A percentile compares a stretch with the other conserved stretches of the same genome.
Evolutionary conservation across 2,329 filamentous ascomycete species (phyloP).

Genomic region (Epichloe aotearoae): DNA sequence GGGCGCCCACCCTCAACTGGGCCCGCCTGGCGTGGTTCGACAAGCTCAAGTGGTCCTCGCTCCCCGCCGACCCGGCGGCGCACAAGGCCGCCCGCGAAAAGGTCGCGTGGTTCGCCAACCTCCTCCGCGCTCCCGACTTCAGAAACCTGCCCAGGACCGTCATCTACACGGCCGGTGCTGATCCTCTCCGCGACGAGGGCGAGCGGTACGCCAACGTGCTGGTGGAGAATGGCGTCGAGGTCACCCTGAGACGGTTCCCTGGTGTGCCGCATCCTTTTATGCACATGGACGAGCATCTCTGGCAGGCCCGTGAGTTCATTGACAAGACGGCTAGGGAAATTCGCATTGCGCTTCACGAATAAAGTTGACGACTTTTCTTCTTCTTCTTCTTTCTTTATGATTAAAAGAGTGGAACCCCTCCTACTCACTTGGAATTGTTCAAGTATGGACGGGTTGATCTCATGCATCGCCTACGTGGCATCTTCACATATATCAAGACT

Average conservation of each 20-base stretch:
- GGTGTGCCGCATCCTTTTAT: conserved; percentile 37
- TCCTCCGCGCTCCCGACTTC: conserved; percentile 23
- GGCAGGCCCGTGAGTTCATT: conserved; percentile 23
- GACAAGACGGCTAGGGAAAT: conserved; percentile 19
- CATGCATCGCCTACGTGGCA: too few relatives aligned
- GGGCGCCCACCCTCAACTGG: conserved; percentile 31
- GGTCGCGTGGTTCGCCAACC: conserved; percentile 17
- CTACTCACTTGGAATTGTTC: too few relatives aligned
- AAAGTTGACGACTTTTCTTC: neutral
- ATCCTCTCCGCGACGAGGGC: conserved; percentile 34
- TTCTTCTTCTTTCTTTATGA: too few relatives aligned
- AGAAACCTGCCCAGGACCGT: conserved; percentile 22
- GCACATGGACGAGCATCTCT: conserved; percentile 30
- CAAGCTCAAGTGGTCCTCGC: conserved; percentile 18
- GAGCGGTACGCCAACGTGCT: conserved; percentile 31
- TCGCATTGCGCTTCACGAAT: conserved; percentile 14
- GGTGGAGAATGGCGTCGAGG: conserved; percentile 29
- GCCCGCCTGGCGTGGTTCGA: conserved; percentile 28
- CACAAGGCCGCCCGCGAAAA: conserved; percentile 7
- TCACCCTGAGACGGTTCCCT: conserved; percentile 30
- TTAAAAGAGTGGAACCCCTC: too few relatives aligned
- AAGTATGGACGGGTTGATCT: too few relatives aligned
- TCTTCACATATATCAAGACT: too few relatives aligned
- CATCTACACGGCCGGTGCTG: conserved; percentile 29
- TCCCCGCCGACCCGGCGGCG: conserved; percentile 7